Evolutionary conservation across 257 asterid species (phyloP).

Genomic region (Solanum appendiculatum): DNA sequence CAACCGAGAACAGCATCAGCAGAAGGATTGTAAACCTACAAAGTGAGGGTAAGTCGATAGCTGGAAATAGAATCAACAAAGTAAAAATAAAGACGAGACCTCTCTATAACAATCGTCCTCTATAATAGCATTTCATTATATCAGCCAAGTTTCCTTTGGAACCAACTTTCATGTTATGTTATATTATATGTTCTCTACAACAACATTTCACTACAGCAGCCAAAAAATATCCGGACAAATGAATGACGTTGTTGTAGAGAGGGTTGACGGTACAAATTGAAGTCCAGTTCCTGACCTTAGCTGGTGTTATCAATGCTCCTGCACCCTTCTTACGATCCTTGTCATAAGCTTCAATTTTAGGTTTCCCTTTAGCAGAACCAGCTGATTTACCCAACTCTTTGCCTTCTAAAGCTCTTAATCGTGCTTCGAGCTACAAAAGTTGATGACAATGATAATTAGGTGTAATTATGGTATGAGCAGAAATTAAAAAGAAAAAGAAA

Average conservation of each 20-base stretch:
- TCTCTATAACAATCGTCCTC: background rate
- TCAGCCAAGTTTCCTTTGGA: background rate
- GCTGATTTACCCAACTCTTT: constrained; percentile 55
- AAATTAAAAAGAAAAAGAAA: too few relatives aligned
- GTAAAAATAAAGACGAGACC: background rate
- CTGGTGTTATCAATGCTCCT: constrained; percentile 54
- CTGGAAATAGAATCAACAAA: background rate
- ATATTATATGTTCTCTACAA: background rate
- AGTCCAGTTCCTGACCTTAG: constrained; percentile 33
- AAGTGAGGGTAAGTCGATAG: background rate
- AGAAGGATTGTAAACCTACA: constrained; percentile 67
- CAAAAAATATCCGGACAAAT: background rate
- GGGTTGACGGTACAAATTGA: background rate
- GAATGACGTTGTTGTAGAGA: background rate
- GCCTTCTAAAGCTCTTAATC: constrained; percentile 68
- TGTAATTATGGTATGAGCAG: background rate
- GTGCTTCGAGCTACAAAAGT: constrained; percentile 53
- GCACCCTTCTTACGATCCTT: constrained; percentile 62
- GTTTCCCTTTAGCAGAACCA: constrained; percentile 80
- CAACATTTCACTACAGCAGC: background rate
- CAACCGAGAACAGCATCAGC: constrained; percentile 50
- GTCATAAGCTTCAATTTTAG: constrained; percentile 69
- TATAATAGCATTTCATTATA: background rate
- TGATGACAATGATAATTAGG: background rate
- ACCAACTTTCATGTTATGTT: background rate